phyloP scores from a whole-genome alignment of 2,329 filamentous ascomycete species.

The Dothiorella sarmentorum region DNA sequence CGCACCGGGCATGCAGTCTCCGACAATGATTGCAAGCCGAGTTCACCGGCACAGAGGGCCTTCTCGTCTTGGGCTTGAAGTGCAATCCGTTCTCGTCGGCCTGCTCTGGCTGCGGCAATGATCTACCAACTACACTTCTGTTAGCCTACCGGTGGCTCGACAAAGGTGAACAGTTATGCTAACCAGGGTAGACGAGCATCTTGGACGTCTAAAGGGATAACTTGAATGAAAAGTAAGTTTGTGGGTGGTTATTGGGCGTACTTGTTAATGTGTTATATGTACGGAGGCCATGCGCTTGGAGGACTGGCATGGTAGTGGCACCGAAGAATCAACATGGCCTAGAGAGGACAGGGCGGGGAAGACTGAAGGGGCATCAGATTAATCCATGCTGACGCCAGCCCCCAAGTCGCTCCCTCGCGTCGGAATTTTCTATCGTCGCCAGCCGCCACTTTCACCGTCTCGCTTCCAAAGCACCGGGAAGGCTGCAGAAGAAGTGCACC shows the following conservation, averaged over 20 bases:
- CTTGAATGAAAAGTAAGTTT: not conserved
- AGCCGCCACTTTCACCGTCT: not conserved
- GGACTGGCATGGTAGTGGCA: not conserved
- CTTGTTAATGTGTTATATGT: not conserved
- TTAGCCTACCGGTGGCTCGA: too few relatives aligned
- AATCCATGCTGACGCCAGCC: not conserved
- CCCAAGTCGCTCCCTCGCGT: not conserved
- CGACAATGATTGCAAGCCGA: slow-evolving; percentile 11
- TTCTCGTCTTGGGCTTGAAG: not conserved
- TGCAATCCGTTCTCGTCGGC: not conserved
- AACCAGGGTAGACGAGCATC: not conserved
- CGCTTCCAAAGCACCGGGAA: not conserved
- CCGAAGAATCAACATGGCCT: not conserved
- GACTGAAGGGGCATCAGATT: slow-evolving; percentile 5
- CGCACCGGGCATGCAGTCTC: slow-evolving; percentile 7
- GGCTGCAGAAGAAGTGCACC: not conserved
- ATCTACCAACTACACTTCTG: not conserved
- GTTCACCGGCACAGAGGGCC: slow-evolving; percentile 2
- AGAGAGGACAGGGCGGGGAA: not conserved
- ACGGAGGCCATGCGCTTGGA: not conserved
- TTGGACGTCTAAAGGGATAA: not conserved
- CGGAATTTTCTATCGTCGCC: not conserved
- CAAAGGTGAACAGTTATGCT: not conserved
- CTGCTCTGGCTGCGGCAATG: not conserved
- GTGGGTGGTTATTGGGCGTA: not conserved